Conservation (phyloP, 371 early-diverging fungal genomes). For the Batkoa obscura region DNA sequence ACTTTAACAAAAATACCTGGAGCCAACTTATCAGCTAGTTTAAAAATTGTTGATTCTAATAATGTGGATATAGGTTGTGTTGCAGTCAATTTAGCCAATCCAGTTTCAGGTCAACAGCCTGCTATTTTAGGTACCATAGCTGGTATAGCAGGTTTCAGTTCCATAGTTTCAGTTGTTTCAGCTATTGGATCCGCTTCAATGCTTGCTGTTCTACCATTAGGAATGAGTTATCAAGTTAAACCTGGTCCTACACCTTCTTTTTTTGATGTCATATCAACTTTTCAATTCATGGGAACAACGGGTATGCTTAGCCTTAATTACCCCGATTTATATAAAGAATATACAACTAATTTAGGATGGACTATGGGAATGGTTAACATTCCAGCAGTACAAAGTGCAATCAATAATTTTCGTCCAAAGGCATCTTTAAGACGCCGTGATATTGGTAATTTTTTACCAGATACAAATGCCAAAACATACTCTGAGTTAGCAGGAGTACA, state of each 20-base stretch:
- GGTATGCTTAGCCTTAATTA: slow-evolving; percentile 2
- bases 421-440: not conserved
- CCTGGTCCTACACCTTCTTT: slow-evolving; percentile 2
- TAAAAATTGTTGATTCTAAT: not conserved
- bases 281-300: slow-evolving; percentile 2
- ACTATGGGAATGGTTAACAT: slow-evolving; percentile 1
- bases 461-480: not conserved
- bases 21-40: not conserved
- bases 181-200: not conserved
- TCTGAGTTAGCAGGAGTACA: not conserved
- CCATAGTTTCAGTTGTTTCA: not conserved
- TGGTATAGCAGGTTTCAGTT: not conserved
- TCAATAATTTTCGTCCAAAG: not conserved
- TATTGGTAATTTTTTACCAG: not conserved
- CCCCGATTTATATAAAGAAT: not conserved
- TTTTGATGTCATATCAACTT: not conserved
- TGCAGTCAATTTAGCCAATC: not conserved
- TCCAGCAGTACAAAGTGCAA: not conserved
- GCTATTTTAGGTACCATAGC: not conserved
- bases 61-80: not conserved
- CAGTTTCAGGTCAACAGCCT: not conserved
- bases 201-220: not conserved
- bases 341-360: slow-evolving; percentile 5
- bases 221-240: not conserved
- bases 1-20: slow-evolving; percentile 1